Evolutionary conservation across 2,329 filamentous ascomycete species (phyloP), one percentile per base, ranked within the genome.

Genomic region (Blastomyces silverae): DNA sequence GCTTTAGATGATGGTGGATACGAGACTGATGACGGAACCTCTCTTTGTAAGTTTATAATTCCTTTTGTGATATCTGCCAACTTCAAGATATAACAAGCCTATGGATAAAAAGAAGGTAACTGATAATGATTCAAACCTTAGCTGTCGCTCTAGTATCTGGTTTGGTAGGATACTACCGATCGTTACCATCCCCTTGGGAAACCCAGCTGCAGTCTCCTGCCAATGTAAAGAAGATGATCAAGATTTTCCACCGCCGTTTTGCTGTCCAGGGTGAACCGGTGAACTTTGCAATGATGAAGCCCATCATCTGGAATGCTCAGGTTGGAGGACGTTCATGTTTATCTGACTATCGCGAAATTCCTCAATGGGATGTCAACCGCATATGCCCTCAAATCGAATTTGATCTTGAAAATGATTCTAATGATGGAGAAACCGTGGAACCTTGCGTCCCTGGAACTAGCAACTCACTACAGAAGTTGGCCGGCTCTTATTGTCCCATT

Each of bases 211-310:
- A 0, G 28, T 11, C 15, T 42, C 42, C 59, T 52, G 59, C 39
- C 17, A 61, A 34, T 8, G 42, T 61, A 5, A 61, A 61, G n/a
- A 61, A 61, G 11, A 61, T 61, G 59, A 48, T 61, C 17, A 61
- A 52, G 59, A 34, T 56, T 56, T 56, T 56, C n/a, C 53, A 56
- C 17, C 53, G 53, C n/a, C 48, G 48, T 20, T 25, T 52, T 52
- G 48, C 11, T 4, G 48, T 52, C 22, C 0, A 25, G 6, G 22
- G 48, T n/a, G 22, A 52, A 25, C 22, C 22, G 5, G 1, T 52
- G 2, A 15, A 52, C 8, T 11, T 11, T 22, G 2, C 11, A 25
- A n/a, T 2, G n/a, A n/a, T n/a, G 58, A 61, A 61, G 50, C 58
- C 59, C 31, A 39, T 50, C 42, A 61, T 61, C 53, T 56, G 59